These are phyloP conservation scores for Tephrocybe sp. DNA, from an alignment of 768 basidiomycete genomes.

Conservation along the genomic window DNA sequence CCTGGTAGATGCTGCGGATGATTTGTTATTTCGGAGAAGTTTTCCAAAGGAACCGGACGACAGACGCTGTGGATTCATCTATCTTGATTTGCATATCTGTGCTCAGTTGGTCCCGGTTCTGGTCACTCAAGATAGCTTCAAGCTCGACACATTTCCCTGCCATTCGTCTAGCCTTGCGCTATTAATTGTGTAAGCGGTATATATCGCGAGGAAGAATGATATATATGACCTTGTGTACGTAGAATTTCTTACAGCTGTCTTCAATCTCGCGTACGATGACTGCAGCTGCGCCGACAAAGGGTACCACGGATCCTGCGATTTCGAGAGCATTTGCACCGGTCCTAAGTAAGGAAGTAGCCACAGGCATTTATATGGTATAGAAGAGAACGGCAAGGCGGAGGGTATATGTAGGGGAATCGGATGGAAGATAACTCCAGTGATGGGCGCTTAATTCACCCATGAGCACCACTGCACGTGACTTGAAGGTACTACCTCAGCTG, in stretches of 20 bases:
- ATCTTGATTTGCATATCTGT: constrained; percentile 36
- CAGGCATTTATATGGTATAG: neutral
- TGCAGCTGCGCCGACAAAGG: constrained; percentile 43
- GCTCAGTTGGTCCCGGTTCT: constrained; percentile 35
- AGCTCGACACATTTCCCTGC: constrained; percentile 40
- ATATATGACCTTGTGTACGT: constrained; percentile 44
- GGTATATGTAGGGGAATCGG: constrained; percentile 3
- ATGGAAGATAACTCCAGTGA: constrained; percentile 3
- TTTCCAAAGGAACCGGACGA: neutral
- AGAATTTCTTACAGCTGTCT: constrained; percentile 43
- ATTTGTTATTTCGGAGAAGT: neutral
- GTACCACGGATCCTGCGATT: constrained; percentile 42
- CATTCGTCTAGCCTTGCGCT: constrained; percentile 44
- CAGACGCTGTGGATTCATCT: constrained; percentile 46
- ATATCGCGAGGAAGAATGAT: neutral
- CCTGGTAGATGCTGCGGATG: constrained; percentile 37
- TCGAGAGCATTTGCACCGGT: constrained; percentile 26
- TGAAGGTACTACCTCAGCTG: too few relatives aligned
- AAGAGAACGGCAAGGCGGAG: neutral
- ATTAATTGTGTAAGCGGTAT: neutral
- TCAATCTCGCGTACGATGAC: constrained; percentile 42
- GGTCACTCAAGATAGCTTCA: constrained; percentile 37
- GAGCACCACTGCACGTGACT: neutral
- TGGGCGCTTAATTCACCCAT: constrained; percentile 6
- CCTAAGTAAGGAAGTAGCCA: neutral